phyloP scores from a whole-genome alignment of 179 eudicot species.

The Silene noctiflora region DNA sequence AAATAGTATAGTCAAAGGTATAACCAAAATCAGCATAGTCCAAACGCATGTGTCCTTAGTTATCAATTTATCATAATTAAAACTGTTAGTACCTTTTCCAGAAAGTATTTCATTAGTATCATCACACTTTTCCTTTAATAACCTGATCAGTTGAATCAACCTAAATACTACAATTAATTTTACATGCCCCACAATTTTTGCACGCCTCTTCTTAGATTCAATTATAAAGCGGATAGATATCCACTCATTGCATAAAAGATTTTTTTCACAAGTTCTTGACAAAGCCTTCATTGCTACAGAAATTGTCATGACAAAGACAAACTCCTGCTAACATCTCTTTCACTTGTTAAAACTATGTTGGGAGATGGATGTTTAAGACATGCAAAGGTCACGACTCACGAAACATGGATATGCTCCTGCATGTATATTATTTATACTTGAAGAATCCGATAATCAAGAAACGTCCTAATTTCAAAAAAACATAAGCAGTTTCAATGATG shows the following conservation, averaged over 20 bases:
- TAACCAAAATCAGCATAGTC: constrained; percentile 27
- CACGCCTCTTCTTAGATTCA: constrained; percentile 24
- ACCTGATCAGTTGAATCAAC: constrained; percentile 23
- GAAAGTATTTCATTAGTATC: constrained; percentile 19
- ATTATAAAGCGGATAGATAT: background rate
- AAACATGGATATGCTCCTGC: background rate
- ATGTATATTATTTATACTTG: background rate
- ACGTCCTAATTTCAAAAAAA: background rate
- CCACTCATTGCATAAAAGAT: background rate
- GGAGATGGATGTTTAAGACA: background rate
- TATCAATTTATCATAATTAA: constrained; percentile 23
- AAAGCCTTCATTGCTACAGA: constrained; percentile 15
- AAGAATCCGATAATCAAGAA: background rate
- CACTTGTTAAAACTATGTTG: background rate
- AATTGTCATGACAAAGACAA: background rate
- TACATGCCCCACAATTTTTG: constrained; percentile 19
- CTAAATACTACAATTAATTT: constrained; percentile 17
- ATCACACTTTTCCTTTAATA: constrained; percentile 24
- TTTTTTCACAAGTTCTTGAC: background rate
- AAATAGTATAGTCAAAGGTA: constrained; percentile 19
- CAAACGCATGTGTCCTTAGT: constrained; percentile 18
- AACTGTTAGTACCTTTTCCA: constrained; percentile 20
- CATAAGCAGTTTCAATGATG: no score
- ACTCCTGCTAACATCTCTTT: constrained; percentile 2
- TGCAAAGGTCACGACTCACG: background rate